Percentiles rank a stretch among this genome's conserved stretches.
These are phyloP conservation scores for Spizellomyces punctatus DNA, from an alignment of 192 early-diverging fungal genomes.

Conservation along the genomic window DNA sequence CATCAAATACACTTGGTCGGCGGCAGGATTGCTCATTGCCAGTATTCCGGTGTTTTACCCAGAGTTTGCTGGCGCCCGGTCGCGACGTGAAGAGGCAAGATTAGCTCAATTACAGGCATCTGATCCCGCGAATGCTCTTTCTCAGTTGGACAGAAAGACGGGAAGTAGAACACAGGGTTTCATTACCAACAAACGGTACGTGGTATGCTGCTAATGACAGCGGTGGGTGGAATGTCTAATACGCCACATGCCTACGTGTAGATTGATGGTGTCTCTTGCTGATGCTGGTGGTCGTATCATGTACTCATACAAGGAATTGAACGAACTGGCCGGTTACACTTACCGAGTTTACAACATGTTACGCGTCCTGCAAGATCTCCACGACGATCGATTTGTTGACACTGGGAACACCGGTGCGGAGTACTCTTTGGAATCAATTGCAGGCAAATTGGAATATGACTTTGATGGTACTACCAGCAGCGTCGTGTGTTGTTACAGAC, in stretches of 20 bases:
- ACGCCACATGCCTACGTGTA: slow-evolving; percentile 1
- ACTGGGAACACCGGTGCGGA: slow-evolving; percentile 27
- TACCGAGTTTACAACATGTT: slow-evolving; percentile 87
- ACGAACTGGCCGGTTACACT: slow-evolving; percentile 94
- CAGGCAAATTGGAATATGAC: slow-evolving; percentile 16
- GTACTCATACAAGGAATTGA: slow-evolving; percentile 93
- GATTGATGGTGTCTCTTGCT: slow-evolving; percentile 83
- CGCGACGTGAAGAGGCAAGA: slow-evolving; percentile 33
- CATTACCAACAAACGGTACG: slow-evolving; percentile 79
- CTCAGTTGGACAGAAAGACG: slow-evolving; percentile 36
- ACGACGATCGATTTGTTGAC: slow-evolving; percentile 60
- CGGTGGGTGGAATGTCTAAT: not conserved
- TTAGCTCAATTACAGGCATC: slow-evolving; percentile 37
- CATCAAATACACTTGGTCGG: slow-evolving; percentile 96
- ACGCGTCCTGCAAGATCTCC: slow-evolving; percentile 75
- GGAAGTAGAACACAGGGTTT: slow-evolving; percentile 78
- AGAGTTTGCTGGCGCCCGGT: slow-evolving; percentile 33
- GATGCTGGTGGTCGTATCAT: slow-evolving; percentile 97
- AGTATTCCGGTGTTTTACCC: slow-evolving; percentile 84
- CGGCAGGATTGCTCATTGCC: slow-evolving; percentile 81
- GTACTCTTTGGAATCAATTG: slow-evolving; percentile 41
- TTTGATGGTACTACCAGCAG: not conserved
- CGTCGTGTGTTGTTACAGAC: slow-evolving; percentile 23
- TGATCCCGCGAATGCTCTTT: slow-evolving; percentile 40
- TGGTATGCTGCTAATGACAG: slow-evolving; percentile 39